Conservation (phyloP, 768 basidiomycete genomes). For the Tubosaeta sp. region DNA sequence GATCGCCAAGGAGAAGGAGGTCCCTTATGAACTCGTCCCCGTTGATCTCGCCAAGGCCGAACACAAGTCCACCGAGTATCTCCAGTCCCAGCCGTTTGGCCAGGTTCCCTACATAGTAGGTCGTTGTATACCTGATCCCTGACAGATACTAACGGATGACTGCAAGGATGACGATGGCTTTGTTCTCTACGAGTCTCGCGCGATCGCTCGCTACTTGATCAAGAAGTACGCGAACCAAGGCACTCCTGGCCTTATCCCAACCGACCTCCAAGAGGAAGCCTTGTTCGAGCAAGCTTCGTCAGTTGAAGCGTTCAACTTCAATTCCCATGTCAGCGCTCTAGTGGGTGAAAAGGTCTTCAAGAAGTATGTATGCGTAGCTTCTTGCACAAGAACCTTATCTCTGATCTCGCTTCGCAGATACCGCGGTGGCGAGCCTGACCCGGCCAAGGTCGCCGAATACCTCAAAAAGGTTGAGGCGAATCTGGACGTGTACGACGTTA, state of each 20-base stretch:
- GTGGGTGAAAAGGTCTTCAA: conserved; percentile 45
- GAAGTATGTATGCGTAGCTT: conserved; percentile 24
- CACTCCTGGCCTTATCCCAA: conserved; percentile 31
- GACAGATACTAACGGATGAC: background rate
- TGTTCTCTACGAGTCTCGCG: conserved; percentile 39
- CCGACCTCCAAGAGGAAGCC: conserved; percentile 33
- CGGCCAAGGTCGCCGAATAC: background rate
- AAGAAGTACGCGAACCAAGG: conserved; percentile 36
- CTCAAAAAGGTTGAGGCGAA: conserved; percentile 27
- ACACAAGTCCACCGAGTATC: conserved; percentile 45
- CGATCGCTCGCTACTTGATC: conserved; percentile 40
- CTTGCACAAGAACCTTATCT: background rate
- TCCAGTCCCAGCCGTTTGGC: conserved; percentile 53
- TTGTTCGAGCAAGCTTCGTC: conserved; percentile 50
- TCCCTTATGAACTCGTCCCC: conserved; percentile 48
- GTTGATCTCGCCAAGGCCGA: conserved; percentile 40
- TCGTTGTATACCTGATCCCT: background rate
- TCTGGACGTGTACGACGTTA: conserved; percentile 30
- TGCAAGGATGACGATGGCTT: conserved; percentile 37
- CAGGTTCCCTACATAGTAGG: conserved; percentile 37
- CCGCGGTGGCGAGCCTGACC: background rate
- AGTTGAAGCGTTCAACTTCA: conserved; percentile 51
- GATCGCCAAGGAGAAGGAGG: conserved; percentile 49
- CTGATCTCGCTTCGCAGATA: background rate
- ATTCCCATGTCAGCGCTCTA: conserved; percentile 38